Evolutionary conservation across 1,139 yeast genomes (phyloP), one percentile per base, ranked within the genome.

Genomic region (Kodamaea suecica): DNA sequence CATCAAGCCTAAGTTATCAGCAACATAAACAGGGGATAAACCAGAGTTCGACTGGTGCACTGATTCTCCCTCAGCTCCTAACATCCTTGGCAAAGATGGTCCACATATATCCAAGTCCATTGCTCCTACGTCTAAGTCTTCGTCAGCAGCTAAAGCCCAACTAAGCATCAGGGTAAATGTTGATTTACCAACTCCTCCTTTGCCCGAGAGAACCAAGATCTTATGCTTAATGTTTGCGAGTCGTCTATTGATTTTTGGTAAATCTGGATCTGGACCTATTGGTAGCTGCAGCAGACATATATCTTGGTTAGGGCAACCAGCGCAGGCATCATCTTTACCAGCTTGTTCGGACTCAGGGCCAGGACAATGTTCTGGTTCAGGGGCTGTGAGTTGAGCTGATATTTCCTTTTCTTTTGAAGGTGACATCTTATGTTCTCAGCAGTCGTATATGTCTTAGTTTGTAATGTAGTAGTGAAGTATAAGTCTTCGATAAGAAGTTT

Each of bases 101-200:
- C 99, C 99, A 61, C 98, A 92, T 23, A 92, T 88, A 64, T 92
- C 99, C 42, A 92, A 66, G 59, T 94, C 99, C 94, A 92, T 85
- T 27, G 95, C 92, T 2, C 97, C 99, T 7, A 92, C 84, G 56
- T 92, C 97, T 17, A 83, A 48, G 32, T 80, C 84, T 41, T 82
- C 86, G 55, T 90, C 96, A 1, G 94, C 84, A 1, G 97, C 95
- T 28, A 92, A 63, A 0, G 97, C 97, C 96, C 97, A 92, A 11
- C 95, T 79, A 15, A 92, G 70, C 95, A 92, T 85, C 8, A 95
- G 78, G 0, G 97, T 85, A 56, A 92, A 90, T 0, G 98, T 94
- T 1, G 96, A 86, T 57, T 92, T 92, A 0, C 99, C 99, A 2
- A 92, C 99, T 11, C 99, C 99, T 12, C 99, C 99, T 62, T 92